A percentile compares a stretch with the other conserved stretches of the same genome.
These are phyloP conservation scores for Chiua sp. DNA, from an alignment of 1,284 basidiomycete species.

Conservation along the genomic window DNA sequence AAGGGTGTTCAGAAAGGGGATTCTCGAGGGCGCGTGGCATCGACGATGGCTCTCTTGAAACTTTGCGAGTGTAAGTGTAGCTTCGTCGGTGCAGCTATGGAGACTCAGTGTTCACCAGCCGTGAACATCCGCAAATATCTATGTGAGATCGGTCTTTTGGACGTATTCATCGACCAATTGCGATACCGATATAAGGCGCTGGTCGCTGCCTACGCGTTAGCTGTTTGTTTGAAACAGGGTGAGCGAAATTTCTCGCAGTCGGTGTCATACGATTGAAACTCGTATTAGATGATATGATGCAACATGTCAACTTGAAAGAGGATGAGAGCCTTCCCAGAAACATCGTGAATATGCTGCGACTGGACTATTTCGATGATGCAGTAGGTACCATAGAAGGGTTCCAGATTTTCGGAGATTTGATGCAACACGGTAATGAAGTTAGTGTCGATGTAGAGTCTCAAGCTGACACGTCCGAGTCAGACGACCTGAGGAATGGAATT, in stretches of 20 bases:
- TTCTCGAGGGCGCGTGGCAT: constrained; percentile 17
- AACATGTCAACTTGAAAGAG: constrained; percentile 2
- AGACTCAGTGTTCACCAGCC: constrained; percentile 10
- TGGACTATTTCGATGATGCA: no score
- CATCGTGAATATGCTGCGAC: constrained; percentile 9
- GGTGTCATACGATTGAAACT: background rate
- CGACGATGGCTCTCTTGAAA: constrained; percentile 24
- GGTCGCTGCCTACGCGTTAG: constrained; percentile 17
- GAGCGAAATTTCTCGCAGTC: background rate
- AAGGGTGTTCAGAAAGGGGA: constrained; percentile 1
- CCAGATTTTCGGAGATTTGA: constrained; percentile 7
- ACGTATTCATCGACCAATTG: constrained; percentile 14
- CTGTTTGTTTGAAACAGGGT: constrained; percentile 20
- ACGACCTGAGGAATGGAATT: background rate
- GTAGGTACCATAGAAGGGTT: constrained; percentile 15
- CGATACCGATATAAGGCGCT: constrained; percentile 2
- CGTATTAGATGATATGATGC: constrained; percentile 21
- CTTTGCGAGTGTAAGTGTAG: constrained; percentile 14
- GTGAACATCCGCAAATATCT: constrained; percentile 6
- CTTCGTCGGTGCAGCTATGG: background rate
- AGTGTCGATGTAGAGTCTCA: background rate
- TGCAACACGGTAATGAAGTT: constrained; percentile 9
- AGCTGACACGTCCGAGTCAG: constrained; percentile 12
- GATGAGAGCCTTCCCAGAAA: constrained; percentile 14
- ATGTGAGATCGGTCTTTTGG: background rate